Conservation (phyloP, 2,329 filamentous ascomycete species). For the Bipolaris gigantea region DNA sequence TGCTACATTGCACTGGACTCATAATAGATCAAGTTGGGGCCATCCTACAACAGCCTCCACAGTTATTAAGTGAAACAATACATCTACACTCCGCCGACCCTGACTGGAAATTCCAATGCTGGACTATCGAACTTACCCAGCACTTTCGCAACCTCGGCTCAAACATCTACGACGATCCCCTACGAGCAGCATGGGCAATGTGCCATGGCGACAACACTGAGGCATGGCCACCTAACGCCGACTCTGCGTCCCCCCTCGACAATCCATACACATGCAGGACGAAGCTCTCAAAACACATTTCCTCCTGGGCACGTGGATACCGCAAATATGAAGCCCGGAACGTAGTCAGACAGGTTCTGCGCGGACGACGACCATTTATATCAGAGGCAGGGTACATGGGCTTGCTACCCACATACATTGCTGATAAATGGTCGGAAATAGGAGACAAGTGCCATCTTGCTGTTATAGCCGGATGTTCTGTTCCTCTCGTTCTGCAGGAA, state of each 20-base stretch:
- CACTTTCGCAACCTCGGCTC: not conserved
- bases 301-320: not conserved
- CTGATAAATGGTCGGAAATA: not conserved
- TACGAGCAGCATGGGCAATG: not conserved
- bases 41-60: not conserved
- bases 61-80: not conserved
- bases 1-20: not conserved
- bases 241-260: not conserved
- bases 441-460: not conserved
- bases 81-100: not conserved
- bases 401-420: not conserved
- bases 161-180: not conserved
- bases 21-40: not conserved
- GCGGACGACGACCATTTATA: not conserved
- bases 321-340: not conserved
- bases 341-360: not conserved
- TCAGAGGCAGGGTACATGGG: not conserved
- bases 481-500: not conserved
- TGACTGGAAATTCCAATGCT: not conserved
- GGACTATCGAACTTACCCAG: not conserved
- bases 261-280: not conserved
- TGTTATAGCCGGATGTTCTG: not conserved
- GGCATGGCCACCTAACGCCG: not conserved
- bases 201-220: not conserved
- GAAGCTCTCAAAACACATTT: not conserved